Evolutionary conservation across 176 grass and related monocot species (phyloP).

Genomic region (Carex myosuroides): DNA sequence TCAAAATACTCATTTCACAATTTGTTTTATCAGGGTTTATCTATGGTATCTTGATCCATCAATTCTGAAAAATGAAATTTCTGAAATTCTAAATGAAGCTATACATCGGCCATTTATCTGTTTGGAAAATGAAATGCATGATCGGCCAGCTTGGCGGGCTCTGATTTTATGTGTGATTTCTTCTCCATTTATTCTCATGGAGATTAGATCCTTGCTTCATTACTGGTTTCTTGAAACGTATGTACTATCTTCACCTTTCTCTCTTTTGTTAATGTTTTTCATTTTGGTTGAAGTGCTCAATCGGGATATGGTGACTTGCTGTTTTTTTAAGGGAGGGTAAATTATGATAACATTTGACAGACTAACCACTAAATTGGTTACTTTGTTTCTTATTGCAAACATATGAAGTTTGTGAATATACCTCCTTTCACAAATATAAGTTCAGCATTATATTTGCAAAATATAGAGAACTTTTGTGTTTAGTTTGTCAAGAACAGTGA

Average conservation of each 20-base stretch:
- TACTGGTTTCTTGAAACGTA: constrained; percentile 79
- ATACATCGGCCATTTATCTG: constrained; percentile 64
- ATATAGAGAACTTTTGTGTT: neutral
- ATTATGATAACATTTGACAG: neutral
- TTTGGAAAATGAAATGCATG: constrained; percentile 59
- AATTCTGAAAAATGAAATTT: constrained; percentile 62
- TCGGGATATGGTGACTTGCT: neutral
- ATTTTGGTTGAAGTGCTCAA: neutral
- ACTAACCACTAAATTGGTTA: neutral
- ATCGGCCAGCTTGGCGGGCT: constrained; percentile 40
- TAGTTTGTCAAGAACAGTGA: neutral
- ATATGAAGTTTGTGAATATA: neutral
- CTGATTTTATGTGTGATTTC: constrained; percentile 59
- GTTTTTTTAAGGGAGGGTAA: neutral
- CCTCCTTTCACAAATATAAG: neutral
- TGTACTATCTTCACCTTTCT: constrained; percentile 21
- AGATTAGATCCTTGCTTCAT: constrained; percentile 54
- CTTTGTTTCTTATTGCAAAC: neutral
- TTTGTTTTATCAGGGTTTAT: constrained; percentile 31
- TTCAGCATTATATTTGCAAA: neutral
- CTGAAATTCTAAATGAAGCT: constrained; percentile 46
- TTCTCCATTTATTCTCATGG: constrained; percentile 55
- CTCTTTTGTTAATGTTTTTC: neutral
- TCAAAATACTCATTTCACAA: neutral
- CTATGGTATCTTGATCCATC: constrained; percentile 73